Evolutionary conservation across 2,329 filamentous ascomycete genomes (phyloP).

Genomic region (Penicillium italicum): DNA sequence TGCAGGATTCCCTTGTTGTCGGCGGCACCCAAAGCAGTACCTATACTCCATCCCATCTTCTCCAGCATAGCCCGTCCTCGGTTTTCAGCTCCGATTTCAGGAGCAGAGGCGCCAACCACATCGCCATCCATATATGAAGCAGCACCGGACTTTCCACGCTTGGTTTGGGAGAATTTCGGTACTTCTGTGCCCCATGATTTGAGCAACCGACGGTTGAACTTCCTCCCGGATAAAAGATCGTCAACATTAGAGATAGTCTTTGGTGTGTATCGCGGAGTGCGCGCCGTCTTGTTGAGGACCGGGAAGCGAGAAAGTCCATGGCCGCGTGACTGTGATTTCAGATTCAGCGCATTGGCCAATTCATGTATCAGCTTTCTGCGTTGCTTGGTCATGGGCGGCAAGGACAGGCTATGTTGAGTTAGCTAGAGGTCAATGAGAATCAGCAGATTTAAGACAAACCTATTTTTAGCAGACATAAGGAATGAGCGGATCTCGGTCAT

Average conservation of each 20-base stretch:
- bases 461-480: conserved; percentile 59
- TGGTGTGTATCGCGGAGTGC: conserved; percentile 61
- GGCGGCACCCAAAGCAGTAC: conserved; percentile 73
- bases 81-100: conserved; percentile 78
- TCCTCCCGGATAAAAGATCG: conserved; percentile 35
- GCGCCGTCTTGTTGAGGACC: conserved; percentile 68
- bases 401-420: conserved; percentile 54
- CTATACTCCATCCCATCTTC: conserved; percentile 94
- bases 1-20: conserved; percentile 87
- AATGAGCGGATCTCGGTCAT: conserved; percentile 70
- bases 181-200: conserved; percentile 25
- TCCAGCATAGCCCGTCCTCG: conserved; percentile 83
- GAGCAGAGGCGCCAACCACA: conserved; percentile 77
- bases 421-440: not conserved
- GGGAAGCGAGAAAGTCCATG: conserved; percentile 70
- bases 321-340: conserved; percentile 82
- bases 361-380: conserved; percentile 77
- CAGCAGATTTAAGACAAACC: conserved; percentile 47
- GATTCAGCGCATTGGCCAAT: conserved; percentile 67
- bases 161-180: conserved; percentile 22
- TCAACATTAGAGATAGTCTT: conserved; percentile 49
- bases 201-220: conserved; percentile 27
- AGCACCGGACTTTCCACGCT: conserved; percentile 39
- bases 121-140: conserved; percentile 76
- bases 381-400: conserved; percentile 80